phyloP scores from a whole-genome alignment of 2,329 filamentous ascomycete species.

The Lachnellula hyalina region DNA sequence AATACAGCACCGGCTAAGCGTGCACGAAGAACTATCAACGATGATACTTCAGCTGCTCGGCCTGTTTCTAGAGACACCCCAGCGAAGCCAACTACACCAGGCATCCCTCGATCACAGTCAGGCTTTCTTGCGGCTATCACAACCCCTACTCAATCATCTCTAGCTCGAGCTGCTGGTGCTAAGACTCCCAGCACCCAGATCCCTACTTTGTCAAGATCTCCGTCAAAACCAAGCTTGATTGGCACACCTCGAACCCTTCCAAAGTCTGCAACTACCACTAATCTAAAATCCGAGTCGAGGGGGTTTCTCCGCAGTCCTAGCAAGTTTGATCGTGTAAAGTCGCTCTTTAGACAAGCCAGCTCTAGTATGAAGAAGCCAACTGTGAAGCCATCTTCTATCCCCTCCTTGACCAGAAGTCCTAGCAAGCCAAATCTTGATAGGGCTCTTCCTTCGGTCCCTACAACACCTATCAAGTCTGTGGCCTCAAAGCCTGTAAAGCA shows the following conservation, averaged over 20 bases:
- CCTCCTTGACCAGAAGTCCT: constrained; percentile 31
- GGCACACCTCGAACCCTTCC: constrained; percentile 44
- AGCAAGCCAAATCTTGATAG: constrained; percentile 50
- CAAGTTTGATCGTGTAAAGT: constrained; percentile 47
- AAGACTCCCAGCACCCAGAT: constrained; percentile 47
- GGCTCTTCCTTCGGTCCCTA: constrained; percentile 47
- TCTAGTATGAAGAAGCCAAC: constrained; percentile 20
- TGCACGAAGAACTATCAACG: constrained; percentile 57
- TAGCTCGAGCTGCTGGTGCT: constrained; percentile 53
- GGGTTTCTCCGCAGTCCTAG: constrained; percentile 21
- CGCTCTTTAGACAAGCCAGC: constrained; percentile 43
- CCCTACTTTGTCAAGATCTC: constrained; percentile 46
- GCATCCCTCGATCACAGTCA: constrained; percentile 40
- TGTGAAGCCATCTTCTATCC: constrained; percentile 18
- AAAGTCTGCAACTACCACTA: constrained; percentile 50
- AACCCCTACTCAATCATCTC: constrained; percentile 74
- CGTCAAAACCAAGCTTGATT: constrained; percentile 43
- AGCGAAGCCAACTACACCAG: constrained; percentile 36
- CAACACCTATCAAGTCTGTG: constrained; percentile 46
- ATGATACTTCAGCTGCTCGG: constrained; percentile 64
- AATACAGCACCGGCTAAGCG: constrained; percentile 58
- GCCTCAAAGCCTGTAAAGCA: constrained; percentile 62
- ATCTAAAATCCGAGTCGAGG: constrained; percentile 30
- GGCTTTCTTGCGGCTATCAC: constrained; percentile 52
- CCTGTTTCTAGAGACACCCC: constrained; percentile 50